A percentile compares a stretch with the other conserved stretches of the same genome.
Evolutionary conservation across 2,329 filamentous ascomycete species (phyloP).

Genomic region (Cadophora sp.): DNA sequence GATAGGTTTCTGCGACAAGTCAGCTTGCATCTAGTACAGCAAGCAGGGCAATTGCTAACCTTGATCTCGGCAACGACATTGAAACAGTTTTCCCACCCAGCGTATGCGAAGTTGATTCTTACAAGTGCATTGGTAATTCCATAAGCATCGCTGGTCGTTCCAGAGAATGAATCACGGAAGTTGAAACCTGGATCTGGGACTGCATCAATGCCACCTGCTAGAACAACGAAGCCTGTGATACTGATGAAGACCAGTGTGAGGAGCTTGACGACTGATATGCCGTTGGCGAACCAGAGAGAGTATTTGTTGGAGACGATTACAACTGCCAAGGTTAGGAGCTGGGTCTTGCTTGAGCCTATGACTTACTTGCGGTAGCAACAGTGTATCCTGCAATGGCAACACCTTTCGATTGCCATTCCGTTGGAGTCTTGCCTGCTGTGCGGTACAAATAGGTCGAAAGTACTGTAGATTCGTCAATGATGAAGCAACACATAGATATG

Average conservation of each 20-base stretch:
- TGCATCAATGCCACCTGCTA: slow-evolving; percentile 60
- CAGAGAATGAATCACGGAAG: slow-evolving; percentile 61
- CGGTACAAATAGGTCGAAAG: slow-evolving; percentile 68
- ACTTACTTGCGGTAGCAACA: slow-evolving; percentile 54
- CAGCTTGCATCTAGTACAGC: background rate
- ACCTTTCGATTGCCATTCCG: slow-evolving; percentile 70
- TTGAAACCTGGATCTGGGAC: slow-evolving; percentile 56
- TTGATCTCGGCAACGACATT: slow-evolving; percentile 67
- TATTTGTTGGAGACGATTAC: slow-evolving; percentile 62
- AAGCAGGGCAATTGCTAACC: slow-evolving; percentile 36
- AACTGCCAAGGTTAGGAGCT: slow-evolving; percentile 36
- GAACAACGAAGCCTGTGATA: slow-evolving; percentile 66
- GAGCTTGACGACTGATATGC: slow-evolving; percentile 64
- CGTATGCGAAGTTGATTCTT: slow-evolving; percentile 64
- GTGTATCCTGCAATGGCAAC: slow-evolving; percentile 60
- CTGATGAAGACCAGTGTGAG: slow-evolving; percentile 67
- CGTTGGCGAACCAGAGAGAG: slow-evolving; percentile 61
- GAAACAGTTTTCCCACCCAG: slow-evolving; percentile 65
- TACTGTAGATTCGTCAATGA: slow-evolving; percentile 46
- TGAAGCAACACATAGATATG: background rate
- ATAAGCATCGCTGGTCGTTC: slow-evolving; percentile 52
- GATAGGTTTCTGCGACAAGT: slow-evolving; percentile 49
- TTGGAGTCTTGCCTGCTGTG: slow-evolving; percentile 56
- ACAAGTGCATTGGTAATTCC: slow-evolving; percentile 64
- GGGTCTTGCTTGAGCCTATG: background rate